Base-by-base conservation (phyloP, 108 stramenopile species). In the Skeletonema grethae region DNA sequence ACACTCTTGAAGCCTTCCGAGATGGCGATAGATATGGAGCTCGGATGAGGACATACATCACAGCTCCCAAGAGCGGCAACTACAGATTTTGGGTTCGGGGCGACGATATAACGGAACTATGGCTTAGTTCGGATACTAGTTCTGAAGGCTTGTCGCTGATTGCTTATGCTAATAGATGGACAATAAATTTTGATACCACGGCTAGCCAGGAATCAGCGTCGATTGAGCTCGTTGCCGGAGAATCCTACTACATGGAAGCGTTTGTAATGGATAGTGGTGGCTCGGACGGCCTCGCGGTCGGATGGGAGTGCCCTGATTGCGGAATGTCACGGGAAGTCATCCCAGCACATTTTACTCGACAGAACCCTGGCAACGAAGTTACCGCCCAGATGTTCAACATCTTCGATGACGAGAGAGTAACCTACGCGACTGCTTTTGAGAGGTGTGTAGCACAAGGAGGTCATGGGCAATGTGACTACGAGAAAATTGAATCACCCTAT, bases 351-450 rank as follows among this genome's bases (percentile, higher is more conserved):
- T 28, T 39, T 41, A 58, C 57, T 41, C 57, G 38, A 58, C 57
- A 58, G 38, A 58, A 25, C 2, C 10, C 11, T 58, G 57, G 11
- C 2, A 4, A 12, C 11, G 38, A 13, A 12, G 38, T 11, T 39
- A 39, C 9, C 2, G 38, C 38, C 38, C 8, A 61, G 30, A 61
- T 69, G 29, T 45, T 63, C 18, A 61, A 48, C 58, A 60, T 57
- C 18, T 67, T 71, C 58, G 69, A 77, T 28, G 86, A 84, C 7
- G 86, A 87, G 76, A 70, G 84, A 29, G 60, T 87, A 64, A 79
- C 31, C 8, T 84, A 50, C 46, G 46, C 56, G 22, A 77, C 73
- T 36, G 83, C 86, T 5, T 46, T 70, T 38, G 39, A 79, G 22
- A 65, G 86, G 8, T 87, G 86, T 57, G 13, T 12, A 39, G 16